Conservation (phyloP, 495 filamentous ascomycete genomes). For the Neurospora sp. region DNA sequence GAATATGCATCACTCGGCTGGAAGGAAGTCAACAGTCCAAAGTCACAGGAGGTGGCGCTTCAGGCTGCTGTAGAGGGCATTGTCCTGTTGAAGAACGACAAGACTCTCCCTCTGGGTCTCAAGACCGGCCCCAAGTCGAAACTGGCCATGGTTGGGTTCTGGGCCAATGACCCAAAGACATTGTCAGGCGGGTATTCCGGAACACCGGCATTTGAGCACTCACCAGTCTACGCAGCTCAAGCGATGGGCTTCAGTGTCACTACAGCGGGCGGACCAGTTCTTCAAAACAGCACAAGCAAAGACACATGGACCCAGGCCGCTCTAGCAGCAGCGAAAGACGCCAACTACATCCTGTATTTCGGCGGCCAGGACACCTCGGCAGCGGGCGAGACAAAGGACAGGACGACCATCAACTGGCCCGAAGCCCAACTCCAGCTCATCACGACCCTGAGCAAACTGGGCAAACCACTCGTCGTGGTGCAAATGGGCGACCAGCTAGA, state of each 20-base stretch:
- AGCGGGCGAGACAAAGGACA: conserved; percentile 32
- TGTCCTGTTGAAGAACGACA: conserved; percentile 24
- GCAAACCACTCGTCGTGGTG: conserved; percentile 33
- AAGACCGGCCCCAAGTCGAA: conserved; percentile 7
- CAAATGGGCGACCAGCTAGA: conserved; percentile 47
- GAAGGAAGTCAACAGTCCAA: conserved; percentile 15
- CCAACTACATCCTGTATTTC: conserved; percentile 35
- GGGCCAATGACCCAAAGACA: conserved; percentile 19
- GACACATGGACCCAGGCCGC: conserved; percentile 47
- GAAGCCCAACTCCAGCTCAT: conserved; percentile 33
- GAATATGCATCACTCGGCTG: conserved; percentile 8
- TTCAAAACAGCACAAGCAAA: conserved; percentile 42
- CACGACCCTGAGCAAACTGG: conserved; percentile 21
- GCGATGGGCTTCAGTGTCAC: conserved; percentile 16
- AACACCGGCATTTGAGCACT: conserved; percentile 19
- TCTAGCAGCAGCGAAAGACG: conserved; percentile 22
- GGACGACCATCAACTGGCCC: conserved; percentile 33
- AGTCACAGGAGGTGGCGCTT: conserved; percentile 19
- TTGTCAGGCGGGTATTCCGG: conserved; percentile 34
- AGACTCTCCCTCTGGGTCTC: conserved; percentile 19
- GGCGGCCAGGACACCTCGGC: conserved; percentile 34
- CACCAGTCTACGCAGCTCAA: conserved; percentile 24
- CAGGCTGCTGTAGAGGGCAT: conserved; percentile 21
- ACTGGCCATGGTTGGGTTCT: conserved; percentile 30
- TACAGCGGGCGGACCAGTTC: conserved; percentile 18